Percentiles rank a stretch among this genome's conserved stretches.
Evolutionary conservation across 192 early-diverging fungal genomes (phyloP).

Genomic region (Linnemannia exigua): DNA sequence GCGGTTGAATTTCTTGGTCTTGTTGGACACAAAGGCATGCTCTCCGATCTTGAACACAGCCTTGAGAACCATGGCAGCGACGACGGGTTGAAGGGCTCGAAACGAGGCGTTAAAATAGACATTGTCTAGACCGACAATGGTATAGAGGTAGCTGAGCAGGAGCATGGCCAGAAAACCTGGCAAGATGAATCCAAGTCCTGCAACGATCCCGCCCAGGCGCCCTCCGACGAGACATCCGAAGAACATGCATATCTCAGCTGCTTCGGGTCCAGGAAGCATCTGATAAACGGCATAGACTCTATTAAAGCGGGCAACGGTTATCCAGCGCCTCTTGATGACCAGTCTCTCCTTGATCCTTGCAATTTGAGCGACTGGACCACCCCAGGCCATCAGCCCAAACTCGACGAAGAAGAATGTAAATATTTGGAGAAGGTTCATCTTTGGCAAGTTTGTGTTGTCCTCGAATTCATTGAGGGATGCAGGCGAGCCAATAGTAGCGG

Average conservation of each 20-base stretch:
- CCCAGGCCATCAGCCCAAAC: slow-evolving; percentile 68
- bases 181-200: slow-evolving; percentile 64
- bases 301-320: slow-evolving; percentile 62
- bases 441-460: slow-evolving; percentile 60
- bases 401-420: slow-evolving; percentile 57
- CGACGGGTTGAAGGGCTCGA: slow-evolving; percentile 66
- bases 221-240: slow-evolving; percentile 66
- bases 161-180: slow-evolving; percentile 66
- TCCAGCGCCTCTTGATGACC: slow-evolving; percentile 63
- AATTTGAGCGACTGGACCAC: slow-evolving; percentile 70
- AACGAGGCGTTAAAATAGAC: slow-evolving; percentile 68
- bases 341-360: slow-evolving; percentile 62
- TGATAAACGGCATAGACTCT: slow-evolving; percentile 70
- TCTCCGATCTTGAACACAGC: slow-evolving; percentile 63
- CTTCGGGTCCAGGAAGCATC: slow-evolving; percentile 70
- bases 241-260: slow-evolving; percentile 68
- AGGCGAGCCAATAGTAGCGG: no score
- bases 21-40: slow-evolving; percentile 60
- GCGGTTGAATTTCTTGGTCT: slow-evolving; percentile 59
- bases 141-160: slow-evolving; percentile 60
- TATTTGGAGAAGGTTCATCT: slow-evolving; percentile 51
- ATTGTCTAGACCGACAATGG: slow-evolving; percentile 58
- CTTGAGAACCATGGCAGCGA: slow-evolving; percentile 67
- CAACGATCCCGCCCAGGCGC: slow-evolving; percentile 60
- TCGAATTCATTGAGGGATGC: slow-evolving; percentile 32